Evolutionary conservation across 2,329 filamentous ascomycete species (phyloP).

Genomic region (Chaetomium olivaceum): DNA sequence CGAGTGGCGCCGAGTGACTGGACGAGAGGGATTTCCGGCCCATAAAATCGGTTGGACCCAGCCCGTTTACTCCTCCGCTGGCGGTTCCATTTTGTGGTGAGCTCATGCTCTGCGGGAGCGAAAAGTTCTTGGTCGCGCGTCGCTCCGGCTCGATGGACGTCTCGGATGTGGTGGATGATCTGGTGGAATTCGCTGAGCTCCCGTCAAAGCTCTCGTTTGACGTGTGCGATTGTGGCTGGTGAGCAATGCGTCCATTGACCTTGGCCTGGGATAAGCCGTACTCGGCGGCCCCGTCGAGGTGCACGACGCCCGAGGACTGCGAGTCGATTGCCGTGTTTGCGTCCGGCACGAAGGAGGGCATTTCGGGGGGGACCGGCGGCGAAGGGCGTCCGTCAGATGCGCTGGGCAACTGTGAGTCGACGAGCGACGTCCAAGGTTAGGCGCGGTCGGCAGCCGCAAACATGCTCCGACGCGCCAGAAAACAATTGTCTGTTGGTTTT

Average conservation of each 20-base stretch:
- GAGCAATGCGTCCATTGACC: conserved; percentile 38
- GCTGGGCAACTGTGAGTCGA: conserved; percentile 16
- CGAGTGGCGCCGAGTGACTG: conserved; percentile 32
- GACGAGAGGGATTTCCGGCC: conserved; percentile 32
- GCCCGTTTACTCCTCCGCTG: conserved; percentile 40
- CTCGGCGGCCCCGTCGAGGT: conserved; percentile 45
- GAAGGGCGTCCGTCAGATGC: conserved; percentile 10
- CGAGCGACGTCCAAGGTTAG: conserved; percentile 24
- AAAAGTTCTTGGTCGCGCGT: conserved; percentile 46
- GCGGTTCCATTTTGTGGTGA: conserved; percentile 59
- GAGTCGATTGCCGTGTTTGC: conserved; percentile 46
- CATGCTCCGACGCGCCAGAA: conserved; percentile 25
- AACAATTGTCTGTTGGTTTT: background rate
- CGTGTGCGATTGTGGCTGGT: conserved; percentile 44
- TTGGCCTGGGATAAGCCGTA: conserved; percentile 39
- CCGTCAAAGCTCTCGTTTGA: conserved; percentile 57
- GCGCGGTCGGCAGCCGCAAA: conserved; percentile 17
- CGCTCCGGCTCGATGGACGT: conserved; percentile 48
- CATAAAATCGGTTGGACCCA: conserved; percentile 24
- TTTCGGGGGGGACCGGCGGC: conserved; percentile 36
- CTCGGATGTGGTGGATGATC: conserved; percentile 49
- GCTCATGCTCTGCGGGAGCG: conserved; percentile 56
- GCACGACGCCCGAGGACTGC: conserved; percentile 46
- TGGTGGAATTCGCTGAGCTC: conserved; percentile 53
- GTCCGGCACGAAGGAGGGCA: conserved; percentile 58